Evolutionary conservation across 192 early-diverging fungal genomes (phyloP).

Genomic region (Coemansia sp.): DNA sequence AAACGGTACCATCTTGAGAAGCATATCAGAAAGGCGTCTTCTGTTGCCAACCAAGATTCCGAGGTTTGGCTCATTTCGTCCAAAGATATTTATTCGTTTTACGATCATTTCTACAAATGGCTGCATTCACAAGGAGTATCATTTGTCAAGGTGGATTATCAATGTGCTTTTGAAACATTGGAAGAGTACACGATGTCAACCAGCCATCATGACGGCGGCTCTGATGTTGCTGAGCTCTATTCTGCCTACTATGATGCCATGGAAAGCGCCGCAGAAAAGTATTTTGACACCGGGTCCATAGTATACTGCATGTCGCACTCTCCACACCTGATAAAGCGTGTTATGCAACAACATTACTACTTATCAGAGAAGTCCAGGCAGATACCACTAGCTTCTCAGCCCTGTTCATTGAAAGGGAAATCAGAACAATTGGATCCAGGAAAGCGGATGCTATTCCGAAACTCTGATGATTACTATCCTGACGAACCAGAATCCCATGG

Average conservation of each 20-base stretch:
- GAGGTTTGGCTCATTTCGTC: constrained; percentile 29
- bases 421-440: neutral
- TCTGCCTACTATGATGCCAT: constrained; percentile 51
- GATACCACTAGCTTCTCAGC: neutral
- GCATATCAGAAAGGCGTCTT: constrained; percentile 18
- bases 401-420: too few relatives aligned
- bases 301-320: constrained; percentile 61
- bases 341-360: constrained; percentile 1
- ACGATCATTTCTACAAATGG: constrained; percentile 57
- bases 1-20: constrained; percentile 23
- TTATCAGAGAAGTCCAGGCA: neutral
- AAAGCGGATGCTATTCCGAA: constrained; percentile 35
- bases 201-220: neutral
- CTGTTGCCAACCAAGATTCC: constrained; percentile 11
- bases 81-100: constrained; percentile 36
- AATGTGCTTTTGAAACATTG: constrained; percentile 55
- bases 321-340: constrained; percentile 48
- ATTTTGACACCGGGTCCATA: constrained; percentile 45
- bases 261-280: constrained; percentile 23
- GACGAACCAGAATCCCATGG: constrained; percentile 48
- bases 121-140: constrained; percentile 48
- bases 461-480: constrained; percentile 62
- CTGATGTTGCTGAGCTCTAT: constrained; percentile 22
- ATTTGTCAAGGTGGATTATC: constrained; percentile 62
- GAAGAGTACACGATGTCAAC: constrained; percentile 4